These are phyloP conservation scores for Dryas drummondii DNA, from an alignment of 306 rosid genomes.

Conservation along the genomic window DNA sequence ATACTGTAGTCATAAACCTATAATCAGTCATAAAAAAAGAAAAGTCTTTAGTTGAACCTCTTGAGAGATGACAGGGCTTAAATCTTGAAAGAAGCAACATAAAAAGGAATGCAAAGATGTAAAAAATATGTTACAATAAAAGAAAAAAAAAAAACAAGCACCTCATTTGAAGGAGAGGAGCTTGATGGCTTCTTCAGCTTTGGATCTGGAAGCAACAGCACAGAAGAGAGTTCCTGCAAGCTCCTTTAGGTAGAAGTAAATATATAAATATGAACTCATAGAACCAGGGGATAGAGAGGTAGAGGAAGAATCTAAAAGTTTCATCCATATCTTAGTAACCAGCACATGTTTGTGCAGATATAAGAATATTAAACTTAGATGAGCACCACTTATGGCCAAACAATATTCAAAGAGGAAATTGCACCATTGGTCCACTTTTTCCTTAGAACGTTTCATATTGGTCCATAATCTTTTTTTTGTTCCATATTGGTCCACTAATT, in stretches of 20 bases:
- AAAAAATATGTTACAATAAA: not conserved
- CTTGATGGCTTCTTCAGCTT: slow-evolving; percentile 37
- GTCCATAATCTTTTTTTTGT: no score
- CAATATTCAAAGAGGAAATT: not conserved
- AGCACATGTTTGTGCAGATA: not conserved
- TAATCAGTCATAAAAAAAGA: not conserved
- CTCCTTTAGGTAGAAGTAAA: slow-evolving; percentile 57
- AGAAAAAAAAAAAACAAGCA: slow-evolving; percentile 18
- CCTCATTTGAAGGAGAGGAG: slow-evolving; percentile 55
- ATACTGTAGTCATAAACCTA: not conserved
- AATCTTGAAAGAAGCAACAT: not conserved
- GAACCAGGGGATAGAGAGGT: slow-evolving; percentile 15
- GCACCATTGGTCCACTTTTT: no score
- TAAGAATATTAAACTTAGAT: slow-evolving; percentile 1
- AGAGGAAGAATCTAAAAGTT: slow-evolving; percentile 13
- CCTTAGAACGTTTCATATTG: no score
- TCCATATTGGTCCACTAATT: no score
- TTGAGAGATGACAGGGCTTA: not conserved
- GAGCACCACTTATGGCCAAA: slow-evolving; percentile 3
- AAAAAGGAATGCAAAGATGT: not conserved
- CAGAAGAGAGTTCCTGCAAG: slow-evolving; percentile 81
- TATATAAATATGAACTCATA: slow-evolving; percentile 36
- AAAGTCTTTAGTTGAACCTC: not conserved
- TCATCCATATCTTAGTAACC: slow-evolving; percentile 8
- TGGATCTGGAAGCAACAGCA: slow-evolving; percentile 54